These are phyloP conservation scores for Trypanosoma vivax DNA, from an alignment of 208 protist species.

Conservation along the genomic window DNA sequence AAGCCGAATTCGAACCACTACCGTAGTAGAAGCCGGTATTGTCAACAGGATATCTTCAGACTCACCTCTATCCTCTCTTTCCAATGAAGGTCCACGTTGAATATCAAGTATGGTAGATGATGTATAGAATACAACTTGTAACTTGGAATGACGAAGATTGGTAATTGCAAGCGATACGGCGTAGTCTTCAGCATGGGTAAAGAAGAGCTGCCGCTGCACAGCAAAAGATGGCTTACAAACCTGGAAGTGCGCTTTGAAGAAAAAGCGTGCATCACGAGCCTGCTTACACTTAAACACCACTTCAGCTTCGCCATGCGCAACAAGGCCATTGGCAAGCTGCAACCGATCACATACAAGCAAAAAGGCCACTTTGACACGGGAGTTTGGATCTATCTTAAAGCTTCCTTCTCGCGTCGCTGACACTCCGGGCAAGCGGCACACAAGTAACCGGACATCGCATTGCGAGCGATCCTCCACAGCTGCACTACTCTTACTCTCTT, in stretches of 20 bases:
- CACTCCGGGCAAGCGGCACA: slow-evolving; percentile 69
- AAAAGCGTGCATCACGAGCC: slow-evolving; percentile 68
- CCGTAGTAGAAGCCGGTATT: slow-evolving; percentile 2
- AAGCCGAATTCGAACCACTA: slow-evolving; percentile 41
- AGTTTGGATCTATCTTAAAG: slow-evolving; percentile 76
- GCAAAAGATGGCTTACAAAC: slow-evolving; percentile 57
- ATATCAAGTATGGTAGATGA: slow-evolving; percentile 12
- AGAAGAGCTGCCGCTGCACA: slow-evolving; percentile 26
- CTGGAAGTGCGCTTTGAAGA: slow-evolving; percentile 56
- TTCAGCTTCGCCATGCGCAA: slow-evolving; percentile 52
- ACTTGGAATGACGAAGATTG: slow-evolving; percentile 16
- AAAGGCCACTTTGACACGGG: slow-evolving; percentile 69
- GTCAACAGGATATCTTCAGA: neutral
- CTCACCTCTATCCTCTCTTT: neutral
- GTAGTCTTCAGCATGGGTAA: slow-evolving; percentile 9
- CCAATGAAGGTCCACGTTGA: neutral
- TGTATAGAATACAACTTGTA: slow-evolving; percentile 14
- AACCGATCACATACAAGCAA: slow-evolving; percentile 47
- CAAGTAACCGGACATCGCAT: slow-evolving; percentile 59
- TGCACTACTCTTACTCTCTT: neutral
- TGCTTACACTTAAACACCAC: slow-evolving; percentile 85
- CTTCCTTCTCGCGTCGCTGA: slow-evolving; percentile 45
- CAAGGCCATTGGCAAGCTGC: slow-evolving; percentile 24
- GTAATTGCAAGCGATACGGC: slow-evolving; percentile 4
- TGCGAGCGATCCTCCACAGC: slow-evolving; percentile 7